Base-by-base conservation (phyloP, 495 filamentous ascomycete genomes). In the Podospora didyma region DNA sequence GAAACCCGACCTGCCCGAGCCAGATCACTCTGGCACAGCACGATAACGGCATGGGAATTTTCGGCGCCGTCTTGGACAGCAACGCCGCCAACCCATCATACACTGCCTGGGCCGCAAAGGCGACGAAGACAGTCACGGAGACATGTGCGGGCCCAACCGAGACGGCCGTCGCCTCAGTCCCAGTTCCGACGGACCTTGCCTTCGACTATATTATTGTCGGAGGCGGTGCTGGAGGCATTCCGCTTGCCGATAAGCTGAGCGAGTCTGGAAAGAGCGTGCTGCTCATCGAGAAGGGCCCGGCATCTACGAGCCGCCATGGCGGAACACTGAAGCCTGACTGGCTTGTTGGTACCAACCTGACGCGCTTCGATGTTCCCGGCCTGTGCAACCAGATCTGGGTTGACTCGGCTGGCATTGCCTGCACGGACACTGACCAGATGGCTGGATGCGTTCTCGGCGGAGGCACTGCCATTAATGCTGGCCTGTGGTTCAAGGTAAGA, bases 301-400 rank as follows among this genome's bases (percentile, higher is more conserved):
- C 82, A 49, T 83, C 81, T 35, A 82, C 82, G 16, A 82, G 77
- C 48, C 74, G 78, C 57, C 81, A 75, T 65, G 83, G 83, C 46
- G 85, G 85, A 48, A 78, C 62, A 7, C 59, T 78, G 58, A 79
- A 76, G 58, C 85, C 86, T 26, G 76, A 79, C 26, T 87, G 88
- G 80, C 77, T 89, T 19, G 69, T 77, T 41, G 84, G 84, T 39
- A 84, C 84, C 39, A 80, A 81, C 48, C 74, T 92, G 46, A 90
- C 88, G 39, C 79, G 86, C 28, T 89, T 90, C 62, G 89, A 92
- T 64, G 81, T 92, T n/a, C 89, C 89, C 4, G 89, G 89, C 54
- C 79, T 91, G 50, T 88, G 83, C 70, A 88, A 84, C 64, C 79
- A 85, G 67, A 86, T 87, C 58, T 89, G 81, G 81, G 74, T 74